phyloP scores from a whole-genome alignment of 1,284 basidiomycete species.

The Ceratobasidium sp. region DNA sequence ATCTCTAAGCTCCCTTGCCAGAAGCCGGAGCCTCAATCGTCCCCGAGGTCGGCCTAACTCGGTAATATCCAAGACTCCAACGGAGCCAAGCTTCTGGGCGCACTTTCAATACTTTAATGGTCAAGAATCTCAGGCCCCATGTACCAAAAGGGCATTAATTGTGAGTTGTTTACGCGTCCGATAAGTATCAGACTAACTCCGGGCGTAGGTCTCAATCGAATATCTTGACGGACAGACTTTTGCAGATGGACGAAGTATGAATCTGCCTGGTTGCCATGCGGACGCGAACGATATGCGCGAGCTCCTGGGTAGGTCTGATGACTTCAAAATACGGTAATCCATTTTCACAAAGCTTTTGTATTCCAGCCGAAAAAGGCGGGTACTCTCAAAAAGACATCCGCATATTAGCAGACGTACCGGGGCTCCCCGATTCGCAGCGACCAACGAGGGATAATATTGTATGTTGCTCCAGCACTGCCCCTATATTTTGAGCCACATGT shows the following conservation, averaged over 20 bases:
- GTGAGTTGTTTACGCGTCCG: slow-evolving; percentile 15
- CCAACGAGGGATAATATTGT: slow-evolving; percentile 40
- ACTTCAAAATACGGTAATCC: background rate
- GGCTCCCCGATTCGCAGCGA: slow-evolving; percentile 25
- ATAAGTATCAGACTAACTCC: background rate
- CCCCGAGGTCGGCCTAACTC: slow-evolving; percentile 34
- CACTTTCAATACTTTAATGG: slow-evolving; percentile 38
- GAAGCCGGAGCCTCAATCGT: slow-evolving; percentile 28
- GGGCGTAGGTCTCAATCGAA: slow-evolving; percentile 34
- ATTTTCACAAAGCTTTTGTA: background rate
- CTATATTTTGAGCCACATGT: slow-evolving; percentile 8
- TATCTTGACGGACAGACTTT: slow-evolving; percentile 34
- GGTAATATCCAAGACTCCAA: slow-evolving; percentile 11
- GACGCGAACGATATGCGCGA: slow-evolving; percentile 39
- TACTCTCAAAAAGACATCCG: slow-evolving; percentile 26
- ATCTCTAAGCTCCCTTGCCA: slow-evolving; percentile 37
- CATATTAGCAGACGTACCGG: slow-evolving; percentile 43
- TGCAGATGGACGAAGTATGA: slow-evolving; percentile 8
- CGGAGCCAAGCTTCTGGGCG: slow-evolving; percentile 6
- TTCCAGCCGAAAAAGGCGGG: slow-evolving; percentile 20
- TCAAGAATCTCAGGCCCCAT: slow-evolving; percentile 19
- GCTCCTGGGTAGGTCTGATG: slow-evolving; percentile 17
- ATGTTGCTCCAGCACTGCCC: slow-evolving; percentile 8
- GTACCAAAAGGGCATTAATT: slow-evolving; percentile 30
- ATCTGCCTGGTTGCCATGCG: slow-evolving; percentile 44